Evolutionary conservation across 169 alveolate genomes (phyloP), one percentile per base, ranked within the genome.

Genomic region (Eimeria necatrix): DNA sequence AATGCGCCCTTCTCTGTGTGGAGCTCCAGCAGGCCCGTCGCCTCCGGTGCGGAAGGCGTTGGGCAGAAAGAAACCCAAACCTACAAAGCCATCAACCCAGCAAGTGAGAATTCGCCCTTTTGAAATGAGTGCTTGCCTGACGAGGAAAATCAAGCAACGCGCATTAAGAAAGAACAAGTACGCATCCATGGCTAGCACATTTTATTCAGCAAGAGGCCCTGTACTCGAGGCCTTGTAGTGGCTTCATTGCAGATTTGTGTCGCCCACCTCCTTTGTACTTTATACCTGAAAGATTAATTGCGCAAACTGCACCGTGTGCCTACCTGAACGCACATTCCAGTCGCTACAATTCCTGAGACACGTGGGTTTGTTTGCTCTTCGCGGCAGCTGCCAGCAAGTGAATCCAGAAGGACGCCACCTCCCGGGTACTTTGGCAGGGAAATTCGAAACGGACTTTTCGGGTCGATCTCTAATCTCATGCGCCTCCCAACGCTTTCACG

Each of bases 281-380:
- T 2, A 32, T 32, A 32, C 41, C 41, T 0, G 41, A 32, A 32
- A 32, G n/a, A n/a, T n/a, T 2, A 32, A 32, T 2, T 32, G 41
- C 41, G 41, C 41, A 32, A 2, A 0, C 41, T 32, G 80, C 80
- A 24, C 51, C 32, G 46, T 10, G 53, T 10, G 91, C 78, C 91
- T 59, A 83, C 91, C 91, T 83, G 76, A 53, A 83, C 91, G 41
- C 76, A 49, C 91, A 83, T 83, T 83, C 91, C 91, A 10, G 91
- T 83, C 14, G 91, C 91, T 59, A 83, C 76, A 8, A 53, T 32
- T 22, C 91, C 91, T 26, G 76, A 83, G 78, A 59, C 91, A 32
- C 78, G 91, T 20, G 78, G 56, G 32, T 8, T 59, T 4, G 10
- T 2, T 32, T 18, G 91, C 26, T 12, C 18, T 4, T 56, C 32